Evolutionary conservation across 805 yeast genomes (phyloP).

Genomic region (Clavispora phyllophila): DNA sequence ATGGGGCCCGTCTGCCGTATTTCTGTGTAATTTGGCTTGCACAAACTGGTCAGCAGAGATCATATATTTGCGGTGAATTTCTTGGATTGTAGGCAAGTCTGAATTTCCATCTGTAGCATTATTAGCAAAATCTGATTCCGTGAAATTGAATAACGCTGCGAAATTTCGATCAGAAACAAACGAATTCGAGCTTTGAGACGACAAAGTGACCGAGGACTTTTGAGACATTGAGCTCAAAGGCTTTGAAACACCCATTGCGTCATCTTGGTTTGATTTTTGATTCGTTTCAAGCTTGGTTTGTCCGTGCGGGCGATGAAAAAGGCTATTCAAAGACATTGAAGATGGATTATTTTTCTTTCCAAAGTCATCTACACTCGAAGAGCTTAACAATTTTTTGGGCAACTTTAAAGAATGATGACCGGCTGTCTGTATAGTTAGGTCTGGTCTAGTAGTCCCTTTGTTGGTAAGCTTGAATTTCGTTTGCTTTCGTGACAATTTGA

Average conservation of each 20-base stretch:
- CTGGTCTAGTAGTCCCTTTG: slow-evolving; percentile 3
- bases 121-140: slow-evolving; percentile 7
- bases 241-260: not conserved
- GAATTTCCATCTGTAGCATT: not conserved
- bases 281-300: slow-evolving; percentile 2
- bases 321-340: slow-evolving; percentile 2
- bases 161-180: slow-evolving; percentile 4
- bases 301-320: slow-evolving; percentile 2
- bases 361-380: slow-evolving; percentile 1
- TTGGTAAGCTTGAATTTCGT: slow-evolving; percentile 1
- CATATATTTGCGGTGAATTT: slow-evolving; percentile 12
- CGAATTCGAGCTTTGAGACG: slow-evolving; percentile 14
- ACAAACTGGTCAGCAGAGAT: slow-evolving; percentile 11
- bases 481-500: slow-evolving; percentile 4
- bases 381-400: slow-evolving; percentile 6
- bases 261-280: not conserved
- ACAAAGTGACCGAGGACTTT: slow-evolving; percentile 6
- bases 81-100: slow-evolving; percentile 4
- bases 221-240: slow-evolving; percentile 1
- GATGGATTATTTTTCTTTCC: not conserved
- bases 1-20: not conserved
- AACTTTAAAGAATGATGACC: slow-evolving; percentile 6
- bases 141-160: slow-evolving; percentile 8
- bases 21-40: slow-evolving; percentile 8
- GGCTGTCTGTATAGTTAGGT: slow-evolving; percentile 5